Base-by-base conservation (phyloP, 352 stramenopile genomes). In the Pythium biforme region DNA sequence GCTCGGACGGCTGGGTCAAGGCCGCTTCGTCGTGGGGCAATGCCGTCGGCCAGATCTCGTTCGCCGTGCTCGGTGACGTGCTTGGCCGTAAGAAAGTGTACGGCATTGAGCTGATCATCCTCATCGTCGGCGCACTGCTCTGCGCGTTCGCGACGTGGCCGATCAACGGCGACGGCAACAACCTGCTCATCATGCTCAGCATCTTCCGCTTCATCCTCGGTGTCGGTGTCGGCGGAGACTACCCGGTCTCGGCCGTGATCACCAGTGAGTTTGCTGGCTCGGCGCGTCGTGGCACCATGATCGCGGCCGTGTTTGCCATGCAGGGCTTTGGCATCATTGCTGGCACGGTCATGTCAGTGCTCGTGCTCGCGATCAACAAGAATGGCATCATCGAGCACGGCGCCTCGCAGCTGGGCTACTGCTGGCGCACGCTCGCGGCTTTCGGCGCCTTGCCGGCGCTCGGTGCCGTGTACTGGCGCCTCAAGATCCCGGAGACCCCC, bases 201-300 rank as follows among this genome's bases (percentile, higher is more conserved):
- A 88, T 90, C 26, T 85, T 73, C 69, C 70, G 76, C 41, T 82
- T 80, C 63, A 58, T 85, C 39, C 48, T 82, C n/a, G 77, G 77
- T 25, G 65, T 84, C 27, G 77, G 77, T 56, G 73, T 87, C 45
- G 76, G 53, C 39, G 53, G 53, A 2, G 53, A 59, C 39, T 59
- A 75, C 51, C 76, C 77, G 40, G 65, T 87, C 27, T 78, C 71
- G 29, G 74, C 77, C 17, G 74, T 81, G 51, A 82, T 85, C 55
- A 85, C 75, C 10, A 76, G 65, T 39, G 75, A 87, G 66, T 81
- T 78, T 59, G 66, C 73, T 41, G 75, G 68, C 9, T 64, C 68
- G 50, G 70, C 71, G 39, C 69, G 71, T 55, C 69, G 77, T 20
- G 77, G 77, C 45, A 76, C 73, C 33, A 79, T 75, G 58, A 80